Conservation (phyloP, 345 rosid species). For the Salix brachista region DNA sequence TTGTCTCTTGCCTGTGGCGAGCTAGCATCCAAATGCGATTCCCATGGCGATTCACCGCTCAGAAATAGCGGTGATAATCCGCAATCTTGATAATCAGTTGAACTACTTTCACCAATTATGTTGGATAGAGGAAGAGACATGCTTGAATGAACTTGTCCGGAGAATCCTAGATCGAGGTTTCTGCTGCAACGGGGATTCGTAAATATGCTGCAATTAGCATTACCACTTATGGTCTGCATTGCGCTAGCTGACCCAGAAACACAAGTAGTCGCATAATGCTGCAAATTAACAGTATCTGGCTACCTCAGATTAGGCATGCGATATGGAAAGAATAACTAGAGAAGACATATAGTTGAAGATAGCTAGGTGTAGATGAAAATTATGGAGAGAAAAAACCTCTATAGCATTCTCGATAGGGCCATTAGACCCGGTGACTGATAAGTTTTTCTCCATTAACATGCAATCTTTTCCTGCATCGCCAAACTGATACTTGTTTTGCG, state of each 20-base stretch:
- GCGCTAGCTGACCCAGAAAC: constrained; percentile 24
- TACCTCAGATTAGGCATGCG: not conserved
- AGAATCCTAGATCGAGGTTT: constrained; percentile 46
- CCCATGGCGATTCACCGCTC: constrained; percentile 71
- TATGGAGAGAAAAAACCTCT: constrained; percentile 36
- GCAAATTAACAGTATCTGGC: too few relatives aligned
- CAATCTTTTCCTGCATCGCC: constrained; percentile 36
- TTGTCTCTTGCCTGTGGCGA: constrained; percentile 64
- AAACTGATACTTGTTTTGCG: constrained; percentile 31
- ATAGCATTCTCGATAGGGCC: constrained; percentile 41
- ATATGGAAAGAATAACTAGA: not conserved
- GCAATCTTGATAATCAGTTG: constrained; percentile 61
- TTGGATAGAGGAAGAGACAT: constrained; percentile 56
- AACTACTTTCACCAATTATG: constrained; percentile 57
- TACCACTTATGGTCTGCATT: constrained; percentile 24
- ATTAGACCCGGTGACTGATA: constrained; percentile 38
- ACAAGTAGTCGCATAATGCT: not conserved
- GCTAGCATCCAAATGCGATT: constrained; percentile 50
- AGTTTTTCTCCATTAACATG: constrained; percentile 39
- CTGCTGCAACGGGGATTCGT: constrained; percentile 40
- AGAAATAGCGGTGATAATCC: constrained; percentile 52
- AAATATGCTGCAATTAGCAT: constrained; percentile 26
- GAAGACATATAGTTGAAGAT: not conserved
- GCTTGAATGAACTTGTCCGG: constrained; percentile 55
- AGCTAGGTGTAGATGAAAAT: not conserved